Evolutionary conservation across 805 yeast species (phyloP), one percentile per base, ranked within the genome.

Genomic region (Scheffersomyces amazonensis): DNA sequence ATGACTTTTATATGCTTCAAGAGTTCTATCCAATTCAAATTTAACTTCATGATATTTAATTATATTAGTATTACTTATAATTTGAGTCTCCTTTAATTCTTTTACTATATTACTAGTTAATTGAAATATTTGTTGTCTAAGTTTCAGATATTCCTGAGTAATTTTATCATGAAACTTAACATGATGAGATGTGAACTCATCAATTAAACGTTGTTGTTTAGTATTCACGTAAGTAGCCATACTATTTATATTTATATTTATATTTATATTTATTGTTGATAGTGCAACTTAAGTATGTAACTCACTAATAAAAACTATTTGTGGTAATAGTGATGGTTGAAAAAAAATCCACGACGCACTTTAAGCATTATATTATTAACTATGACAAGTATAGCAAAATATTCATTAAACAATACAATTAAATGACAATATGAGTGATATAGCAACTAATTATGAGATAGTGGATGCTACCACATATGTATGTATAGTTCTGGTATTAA

Each of bases 191-290:
- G 64, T 53, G 2, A 66, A 46, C 29, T 53, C 57, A 20, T 64
- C 69, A 2, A 66, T 58, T 34, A 64, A 44, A 20, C 49, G 54
- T 42, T 60, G 69, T 38, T 65, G 69, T 36, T 52, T 58, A 25
- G 46, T 48, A 12, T 57, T 56, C 13, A 54, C 47, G 31, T 20
- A 20, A 7, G 22, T 20, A 20, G 22, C 6, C 22, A 20, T 20
- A n/a, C n/a, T n/a, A n/a, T 15, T 17, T 13, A 12, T 17, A 12
- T 17, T 31, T 9, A 30, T 30, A 16, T 17, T 15, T 30, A 11
- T n/a, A n/a, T n/a, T n/a, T n/a, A n/a, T n/a, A n/a, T n/a, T n/a
- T n/a, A n/a, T n/a, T n/a, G n/a, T n/a, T n/a, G n/a, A n/a, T n/a
- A n/a, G n/a, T n/a, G n/a, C n/a, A n/a, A n/a, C n/a, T n/a, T n/a